Conservation (phyloP, 495 filamentous ascomycete species). For the Aspergillus carlsbadensis region DNA sequence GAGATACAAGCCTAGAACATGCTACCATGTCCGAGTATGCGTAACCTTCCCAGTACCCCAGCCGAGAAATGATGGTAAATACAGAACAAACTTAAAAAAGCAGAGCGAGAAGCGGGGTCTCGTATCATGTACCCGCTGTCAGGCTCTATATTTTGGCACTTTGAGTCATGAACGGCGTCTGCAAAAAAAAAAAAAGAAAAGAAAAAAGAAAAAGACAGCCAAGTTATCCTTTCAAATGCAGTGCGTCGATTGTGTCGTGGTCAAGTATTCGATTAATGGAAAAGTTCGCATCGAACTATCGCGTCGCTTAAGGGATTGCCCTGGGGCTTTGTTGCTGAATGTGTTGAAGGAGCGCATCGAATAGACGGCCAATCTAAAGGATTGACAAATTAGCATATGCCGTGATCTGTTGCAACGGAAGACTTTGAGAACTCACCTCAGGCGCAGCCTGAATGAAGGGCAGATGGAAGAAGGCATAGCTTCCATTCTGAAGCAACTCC, state of each 20-base stretch:
- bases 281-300: conserved; percentile 14
- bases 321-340: conserved; percentile 52
- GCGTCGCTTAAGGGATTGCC: conserved; percentile 33
- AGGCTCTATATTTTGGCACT: conserved; percentile 20
- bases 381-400: conserved; percentile 12
- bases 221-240: conserved; percentile 22
- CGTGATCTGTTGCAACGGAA: background rate
- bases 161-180: conserved; percentile 28
- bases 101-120: conserved; percentile 21
- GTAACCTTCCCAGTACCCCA: conserved; percentile 31
- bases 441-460: conserved; percentile 87
- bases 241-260: conserved; percentile 27
- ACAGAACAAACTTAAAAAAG: conserved; percentile 32
- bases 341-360: conserved; percentile 50
- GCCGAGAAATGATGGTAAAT: conserved; percentile 36
- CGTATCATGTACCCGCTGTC: conserved; percentile 23
- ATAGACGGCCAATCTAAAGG: conserved; percentile 47
- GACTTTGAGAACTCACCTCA: conserved; percentile 59
- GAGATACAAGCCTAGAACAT: conserved; percentile 25
- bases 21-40: conserved; percentile 28
- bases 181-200: too few relatives aligned
- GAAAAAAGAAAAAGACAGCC: too few relatives aligned
- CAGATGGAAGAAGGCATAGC: conserved; percentile 85
- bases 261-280: conserved; percentile 24
- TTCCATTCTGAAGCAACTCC: conserved; percentile 87